phyloP scores from a whole-genome alignment of 2,329 filamentous ascomycete genomes.

The Venturia nashicola region DNA sequence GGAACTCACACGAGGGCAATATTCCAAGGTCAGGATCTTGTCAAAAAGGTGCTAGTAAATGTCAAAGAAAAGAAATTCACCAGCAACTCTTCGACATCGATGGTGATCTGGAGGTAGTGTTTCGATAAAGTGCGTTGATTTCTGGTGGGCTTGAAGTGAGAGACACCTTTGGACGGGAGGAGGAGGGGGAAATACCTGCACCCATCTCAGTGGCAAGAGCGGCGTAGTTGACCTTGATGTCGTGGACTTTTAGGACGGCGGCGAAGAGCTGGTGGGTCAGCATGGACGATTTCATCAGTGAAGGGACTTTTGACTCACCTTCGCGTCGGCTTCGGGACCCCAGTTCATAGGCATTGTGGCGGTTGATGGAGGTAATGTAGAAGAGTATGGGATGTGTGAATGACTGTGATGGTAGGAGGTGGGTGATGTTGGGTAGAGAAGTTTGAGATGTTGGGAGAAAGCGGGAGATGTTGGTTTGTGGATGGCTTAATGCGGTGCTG shows the following conservation, averaged over 20 bases:
- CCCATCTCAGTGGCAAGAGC: constrained; percentile 12
- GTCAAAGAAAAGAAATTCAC: too few relatives aligned
- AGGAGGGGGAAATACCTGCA: neutral
- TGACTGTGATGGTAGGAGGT: neutral
- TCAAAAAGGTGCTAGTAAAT: too few relatives aligned
- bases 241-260: constrained; percentile 7
- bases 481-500: neutral
- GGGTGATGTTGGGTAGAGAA: neutral
- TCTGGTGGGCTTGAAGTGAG: neutral
- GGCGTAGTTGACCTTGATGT: constrained; percentile 7
- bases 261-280: constrained; percentile 9
- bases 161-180: neutral
- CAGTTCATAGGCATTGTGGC: constrained; percentile 5
- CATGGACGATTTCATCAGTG: neutral
- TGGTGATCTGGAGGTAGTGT: too few relatives aligned
- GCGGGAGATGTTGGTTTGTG: neutral
- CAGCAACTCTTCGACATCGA: too few relatives aligned
- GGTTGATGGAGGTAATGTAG: neutral
- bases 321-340: constrained; percentile 7
- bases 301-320: neutral
- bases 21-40: too few relatives aligned
- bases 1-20: too few relatives aligned
- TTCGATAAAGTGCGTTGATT: too few relatives aligned
- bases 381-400: neutral
- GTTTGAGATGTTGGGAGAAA: neutral